A percentile compares a stretch with the other conserved stretches of the same genome.
phyloP scores from a whole-genome alignment of 1,284 basidiomycete genomes.

The Binderoboletus segoi region DNA sequence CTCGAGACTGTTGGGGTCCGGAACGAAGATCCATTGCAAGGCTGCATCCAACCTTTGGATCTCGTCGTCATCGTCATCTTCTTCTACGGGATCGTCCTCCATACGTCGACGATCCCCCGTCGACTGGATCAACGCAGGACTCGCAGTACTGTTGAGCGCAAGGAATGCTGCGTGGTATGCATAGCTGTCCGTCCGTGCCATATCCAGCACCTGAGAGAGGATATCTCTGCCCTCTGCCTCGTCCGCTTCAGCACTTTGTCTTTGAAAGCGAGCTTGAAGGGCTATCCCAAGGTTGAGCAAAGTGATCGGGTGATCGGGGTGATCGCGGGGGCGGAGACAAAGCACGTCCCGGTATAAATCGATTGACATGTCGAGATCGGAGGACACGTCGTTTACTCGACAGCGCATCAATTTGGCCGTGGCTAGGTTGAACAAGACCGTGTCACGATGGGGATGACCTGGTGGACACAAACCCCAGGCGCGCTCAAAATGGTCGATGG shows the following conservation, averaged over 20 bases:
- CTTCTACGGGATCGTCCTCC: not conserved
- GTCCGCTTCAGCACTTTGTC: not conserved
- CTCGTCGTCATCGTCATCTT: not conserved
- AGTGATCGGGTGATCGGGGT: not conserved
- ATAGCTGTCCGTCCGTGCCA: not conserved
- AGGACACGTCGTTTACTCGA: not conserved
- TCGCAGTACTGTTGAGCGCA: not conserved
- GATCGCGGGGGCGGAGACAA: not conserved
- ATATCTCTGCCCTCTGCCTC: not conserved
- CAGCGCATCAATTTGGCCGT: not conserved
- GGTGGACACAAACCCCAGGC: not conserved
- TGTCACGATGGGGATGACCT: not conserved
- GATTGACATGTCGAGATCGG: not conserved
- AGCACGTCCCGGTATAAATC: not conserved
- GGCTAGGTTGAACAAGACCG: not conserved
- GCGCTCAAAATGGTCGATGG: not conserved
- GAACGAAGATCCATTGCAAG: not conserved
- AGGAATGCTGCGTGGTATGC: not conserved
- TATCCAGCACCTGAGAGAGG: not conserved
- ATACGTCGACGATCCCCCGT: not conserved
- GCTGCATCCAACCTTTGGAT: not conserved
- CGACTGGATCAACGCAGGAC: not conserved
- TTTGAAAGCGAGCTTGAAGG: not conserved
- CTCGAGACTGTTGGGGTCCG: not conserved
- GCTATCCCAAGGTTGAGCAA: not conserved